phyloP scores from a whole-genome alignment of 768 basidiomycete genomes.

The Serendipita indica region DNA sequence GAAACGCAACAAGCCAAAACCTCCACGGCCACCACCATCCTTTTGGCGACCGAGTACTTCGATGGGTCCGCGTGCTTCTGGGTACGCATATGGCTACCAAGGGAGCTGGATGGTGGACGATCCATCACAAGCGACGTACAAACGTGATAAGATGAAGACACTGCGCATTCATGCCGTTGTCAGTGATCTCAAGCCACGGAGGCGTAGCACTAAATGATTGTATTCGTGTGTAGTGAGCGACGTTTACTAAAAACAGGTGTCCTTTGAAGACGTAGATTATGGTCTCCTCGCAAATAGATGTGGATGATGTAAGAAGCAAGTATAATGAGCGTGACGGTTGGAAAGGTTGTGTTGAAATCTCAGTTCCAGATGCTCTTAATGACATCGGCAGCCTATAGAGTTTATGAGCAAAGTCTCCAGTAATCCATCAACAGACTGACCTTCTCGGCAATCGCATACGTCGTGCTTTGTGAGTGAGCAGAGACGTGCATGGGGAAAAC shows the following conservation, averaged over 20 bases:
- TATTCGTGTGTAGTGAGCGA: not conserved
- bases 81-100: not conserved
- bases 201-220: not conserved
- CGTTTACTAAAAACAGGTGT: not conserved
- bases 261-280: not conserved
- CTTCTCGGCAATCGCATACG: slow-evolving; percentile 9
- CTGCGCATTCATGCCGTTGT: not conserved
- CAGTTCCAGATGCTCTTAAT: not conserved
- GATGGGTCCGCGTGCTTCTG: slow-evolving; percentile 4
- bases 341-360: not conserved
- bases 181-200: not conserved
- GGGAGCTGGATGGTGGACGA: slow-evolving; percentile 8
- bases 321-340: not conserved
- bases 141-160: slow-evolving; percentile 1
- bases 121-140: not conserved
- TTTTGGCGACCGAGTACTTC: not conserved
- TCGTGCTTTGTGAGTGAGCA: slow-evolving; percentile 10
- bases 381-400: not conserved
- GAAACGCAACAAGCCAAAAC: not conserved
- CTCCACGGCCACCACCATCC: not conserved
- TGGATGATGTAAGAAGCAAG: not conserved
- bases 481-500: slow-evolving; percentile 19
- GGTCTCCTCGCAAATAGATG: not conserved
- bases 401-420: not conserved
- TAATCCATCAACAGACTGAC: not conserved